Percentiles rank a stretch among this genome's conserved stretches.
Conservation (phyloP, 192 early-diverging fungal genomes). For the Coemansia sp. region DNA sequence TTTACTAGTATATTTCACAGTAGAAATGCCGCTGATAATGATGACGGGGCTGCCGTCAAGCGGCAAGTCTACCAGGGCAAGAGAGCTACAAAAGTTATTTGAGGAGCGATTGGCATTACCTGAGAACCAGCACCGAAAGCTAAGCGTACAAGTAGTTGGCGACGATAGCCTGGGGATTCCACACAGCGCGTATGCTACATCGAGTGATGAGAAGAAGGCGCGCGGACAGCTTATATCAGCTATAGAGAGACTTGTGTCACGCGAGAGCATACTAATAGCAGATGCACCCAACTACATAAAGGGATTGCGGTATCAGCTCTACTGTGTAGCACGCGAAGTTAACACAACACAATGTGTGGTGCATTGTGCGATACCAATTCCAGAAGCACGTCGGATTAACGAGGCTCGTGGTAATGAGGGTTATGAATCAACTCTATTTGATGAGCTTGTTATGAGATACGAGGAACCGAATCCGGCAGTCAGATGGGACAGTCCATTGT, state of each 20-base stretch:
- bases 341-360: slow-evolving; percentile 85
- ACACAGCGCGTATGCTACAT: slow-evolving; percentile 59
- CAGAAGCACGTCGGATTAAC: slow-evolving; percentile 61
- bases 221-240: slow-evolving; percentile 84
- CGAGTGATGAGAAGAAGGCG: slow-evolving; percentile 83
- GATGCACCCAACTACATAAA: slow-evolving; percentile 99
- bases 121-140: slow-evolving; percentile 52
- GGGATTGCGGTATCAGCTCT: slow-evolving; percentile 96
- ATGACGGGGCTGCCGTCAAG: slow-evolving; percentile 85
- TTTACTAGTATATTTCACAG: background rate
- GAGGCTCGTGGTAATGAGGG: slow-evolving; percentile 33
- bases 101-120: slow-evolving; percentile 47
- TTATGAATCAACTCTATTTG: slow-evolving; percentile 58
- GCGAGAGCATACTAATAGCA: slow-evolving; percentile 85
- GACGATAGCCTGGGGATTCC: slow-evolving; percentile 71
- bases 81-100: slow-evolving; percentile 64
- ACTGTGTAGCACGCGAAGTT: slow-evolving; percentile 81
- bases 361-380: slow-evolving; percentile 62
- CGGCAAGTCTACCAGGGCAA: slow-evolving; percentile 85
- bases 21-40: slow-evolving; percentile 86
- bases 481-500: slow-evolving; percentile 97
- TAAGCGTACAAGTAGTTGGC: slow-evolving; percentile 69
- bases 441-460: slow-evolving; percentile 79
- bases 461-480: slow-evolving; percentile 91
- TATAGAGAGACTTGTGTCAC: slow-evolving; percentile 79